Evolutionary conservation across 306 rosid genomes (phyloP).

Genomic region (Prunus fruticosa): DNA sequence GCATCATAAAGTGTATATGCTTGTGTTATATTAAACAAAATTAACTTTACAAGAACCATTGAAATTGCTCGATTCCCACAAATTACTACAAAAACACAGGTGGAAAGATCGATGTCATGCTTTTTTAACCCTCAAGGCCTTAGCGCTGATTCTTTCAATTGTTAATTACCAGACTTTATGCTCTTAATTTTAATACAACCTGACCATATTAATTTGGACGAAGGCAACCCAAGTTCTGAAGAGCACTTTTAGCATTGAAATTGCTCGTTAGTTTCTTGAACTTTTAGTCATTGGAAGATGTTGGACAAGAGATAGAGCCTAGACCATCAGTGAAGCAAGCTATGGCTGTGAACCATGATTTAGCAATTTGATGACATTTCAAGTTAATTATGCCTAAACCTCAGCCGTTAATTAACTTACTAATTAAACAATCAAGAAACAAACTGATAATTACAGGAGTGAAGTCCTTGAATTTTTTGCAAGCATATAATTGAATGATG

Average conservation of each 20-base stretch:
- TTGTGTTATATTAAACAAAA: background rate
- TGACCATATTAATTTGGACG: slow-evolving; percentile 13
- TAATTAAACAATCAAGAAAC: background rate
- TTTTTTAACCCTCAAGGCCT: background rate
- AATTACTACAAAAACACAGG: slow-evolving; percentile 13
- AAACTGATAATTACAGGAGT: background rate
- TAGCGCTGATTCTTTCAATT: slow-evolving; percentile 1
- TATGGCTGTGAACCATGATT: too few species aligned
- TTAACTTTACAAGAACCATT: background rate
- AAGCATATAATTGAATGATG: too few species aligned
- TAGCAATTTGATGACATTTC: background rate
- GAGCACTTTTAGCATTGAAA: too few species aligned
- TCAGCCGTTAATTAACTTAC: background rate
- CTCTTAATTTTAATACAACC: slow-evolving; percentile 7
- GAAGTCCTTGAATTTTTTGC: background rate
- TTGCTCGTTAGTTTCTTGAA: too few species aligned
- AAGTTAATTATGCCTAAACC: background rate
- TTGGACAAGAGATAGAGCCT: background rate
- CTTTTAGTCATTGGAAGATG: background rate
- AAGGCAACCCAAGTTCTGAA: slow-evolving; percentile 3
- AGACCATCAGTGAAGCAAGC: too few species aligned
- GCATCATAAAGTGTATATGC: background rate
- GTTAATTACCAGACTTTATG: slow-evolving; percentile 21
- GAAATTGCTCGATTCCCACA: slow-evolving; percentile 14
- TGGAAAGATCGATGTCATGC: background rate